Conservation (phyloP, 108 stramenopile species). For the Halocafeteria seosinensis region DNA sequence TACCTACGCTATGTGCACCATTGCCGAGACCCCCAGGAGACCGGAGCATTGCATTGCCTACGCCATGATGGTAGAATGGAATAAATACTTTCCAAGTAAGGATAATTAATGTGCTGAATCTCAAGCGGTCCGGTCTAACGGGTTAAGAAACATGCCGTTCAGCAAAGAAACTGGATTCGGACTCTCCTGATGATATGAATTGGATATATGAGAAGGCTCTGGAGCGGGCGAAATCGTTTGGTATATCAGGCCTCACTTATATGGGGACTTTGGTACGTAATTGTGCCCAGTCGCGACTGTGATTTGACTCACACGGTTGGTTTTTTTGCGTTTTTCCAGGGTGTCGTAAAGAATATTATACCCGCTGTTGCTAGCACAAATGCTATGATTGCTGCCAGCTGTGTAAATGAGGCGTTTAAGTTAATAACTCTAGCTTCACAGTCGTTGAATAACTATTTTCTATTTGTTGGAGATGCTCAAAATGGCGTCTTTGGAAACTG, state of each 20-base stretch:
- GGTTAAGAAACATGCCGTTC: too few relatives aligned
- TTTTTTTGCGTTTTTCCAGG: too few relatives aligned
- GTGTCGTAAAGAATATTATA: slow-evolving; percentile 96
- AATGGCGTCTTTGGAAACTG: not conserved
- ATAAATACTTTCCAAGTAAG: too few relatives aligned
- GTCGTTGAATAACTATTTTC: slow-evolving; percentile 64
- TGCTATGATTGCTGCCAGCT: slow-evolving; percentile 85
- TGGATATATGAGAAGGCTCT: slow-evolving; percentile 77
- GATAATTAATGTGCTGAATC: too few relatives aligned
- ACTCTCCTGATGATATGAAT: slow-evolving; percentile 73
- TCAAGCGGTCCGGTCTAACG: slow-evolving; percentile 1
- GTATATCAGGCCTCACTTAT: slow-evolving; percentile 62
- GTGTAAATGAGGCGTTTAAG: slow-evolving; percentile 85
- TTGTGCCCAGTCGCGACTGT: too few relatives aligned
- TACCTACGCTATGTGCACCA: slow-evolving; percentile 84
- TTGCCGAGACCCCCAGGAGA: slow-evolving; percentile 91
- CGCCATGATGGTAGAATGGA: slow-evolving; percentile 45
- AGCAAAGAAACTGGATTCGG: slow-evolving; percentile 58
- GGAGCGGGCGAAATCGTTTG: slow-evolving; percentile 59
- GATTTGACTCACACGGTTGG: not conserved
- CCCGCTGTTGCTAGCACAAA: slow-evolving; percentile 99
- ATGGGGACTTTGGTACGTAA: slow-evolving; percentile 74
- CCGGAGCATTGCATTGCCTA: slow-evolving; percentile 98
- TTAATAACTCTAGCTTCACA: slow-evolving; percentile 70
- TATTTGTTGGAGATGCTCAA: slow-evolving; percentile 41